Evolutionary conservation across 2,329 filamentous ascomycete genomes (phyloP), one percentile per base, ranked within the genome.

Genomic region (Curvularia sp.): DNA sequence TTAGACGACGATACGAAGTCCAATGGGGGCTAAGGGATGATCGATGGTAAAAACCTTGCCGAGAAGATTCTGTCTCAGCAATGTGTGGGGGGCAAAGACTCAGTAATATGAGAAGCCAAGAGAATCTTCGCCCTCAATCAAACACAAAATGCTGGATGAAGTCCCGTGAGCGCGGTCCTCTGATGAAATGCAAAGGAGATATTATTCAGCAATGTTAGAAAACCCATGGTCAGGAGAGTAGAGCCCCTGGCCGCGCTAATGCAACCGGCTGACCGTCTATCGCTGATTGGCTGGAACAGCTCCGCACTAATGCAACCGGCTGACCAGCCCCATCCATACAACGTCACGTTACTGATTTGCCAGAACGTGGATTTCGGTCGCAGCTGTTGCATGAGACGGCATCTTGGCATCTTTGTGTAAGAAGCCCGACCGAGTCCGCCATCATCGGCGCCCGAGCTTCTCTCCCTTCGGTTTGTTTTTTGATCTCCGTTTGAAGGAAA

Each of bases 301-400:
- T 20, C n/a, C 33, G 33, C 33, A 38, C 35, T 38, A 18, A 49
- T 38, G 47, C 47, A 49, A 39, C 18, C 15, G 31, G 47, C 47
- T 49, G 47, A 49, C 47, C 22, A 8, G 18, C 7, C 10, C 6
- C 15, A 26, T 15, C 6, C 1, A 13, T 10, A 12, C 1, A 5
- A 38, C 20, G 15, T 28, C 30, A 28, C 24, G 7, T 13, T 26
- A 30, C 47, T 6, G 3, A 26, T 28, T 20, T 38, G 4, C 47
- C 12, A 22, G 22, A 38, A n/a, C 15, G 5, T 28, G 7, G 22
- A 5, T 15, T 18, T 18, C 33, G 31, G 18, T 26, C 26, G 22
- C 6, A 43, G 15, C 5, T 43, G 13, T 26, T 49, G 30, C 22
- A 39, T 8, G 15, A 28, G 22, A 15, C 47, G 31, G 31, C 47